Percentiles rank a stretch among this genome's conserved stretches.
These are phyloP conservation scores for Ganoderma lucidum DNA, from an alignment of 1,284 basidiomycete species.

Conservation along the genomic window DNA sequence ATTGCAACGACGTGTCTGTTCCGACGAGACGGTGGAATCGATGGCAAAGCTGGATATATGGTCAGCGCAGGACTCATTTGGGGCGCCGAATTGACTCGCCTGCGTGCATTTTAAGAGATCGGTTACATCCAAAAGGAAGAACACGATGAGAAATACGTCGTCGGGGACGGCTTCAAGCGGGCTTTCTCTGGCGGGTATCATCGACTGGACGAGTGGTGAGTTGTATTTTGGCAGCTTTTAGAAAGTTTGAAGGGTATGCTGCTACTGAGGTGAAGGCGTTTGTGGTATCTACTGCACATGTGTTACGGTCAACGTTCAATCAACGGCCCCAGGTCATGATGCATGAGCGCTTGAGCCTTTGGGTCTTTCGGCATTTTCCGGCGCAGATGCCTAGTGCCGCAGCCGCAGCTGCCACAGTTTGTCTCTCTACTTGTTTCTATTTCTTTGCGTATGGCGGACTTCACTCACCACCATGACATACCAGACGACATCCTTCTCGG, in stretches of 20 bases:
- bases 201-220: not conserved
- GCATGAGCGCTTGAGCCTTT: too few species aligned
- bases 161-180: not conserved
- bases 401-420: too few species aligned
- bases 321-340: too few species aligned
- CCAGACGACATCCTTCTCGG: not conserved
- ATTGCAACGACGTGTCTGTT: not conserved
- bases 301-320: too few species aligned
- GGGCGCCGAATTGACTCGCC: not conserved
- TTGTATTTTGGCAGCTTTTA: not conserved
- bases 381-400: too few species aligned
- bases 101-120: not conserved
- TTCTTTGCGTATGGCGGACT: not conserved
- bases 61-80: not conserved
- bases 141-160: constrained; percentile 1
- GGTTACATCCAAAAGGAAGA: not conserved
- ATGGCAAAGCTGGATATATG: not conserved
- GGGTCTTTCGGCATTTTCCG: too few species aligned
- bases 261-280: too few species aligned
- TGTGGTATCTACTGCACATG: too few species aligned
- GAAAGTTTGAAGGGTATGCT: too few species aligned
- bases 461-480: not conserved
- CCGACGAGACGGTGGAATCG: not conserved
- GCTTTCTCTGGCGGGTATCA: too few species aligned
- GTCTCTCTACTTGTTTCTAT: not conserved